Base-by-base conservation (phyloP, 257 asterid species). In the Handroanthus guayacan region DNA sequence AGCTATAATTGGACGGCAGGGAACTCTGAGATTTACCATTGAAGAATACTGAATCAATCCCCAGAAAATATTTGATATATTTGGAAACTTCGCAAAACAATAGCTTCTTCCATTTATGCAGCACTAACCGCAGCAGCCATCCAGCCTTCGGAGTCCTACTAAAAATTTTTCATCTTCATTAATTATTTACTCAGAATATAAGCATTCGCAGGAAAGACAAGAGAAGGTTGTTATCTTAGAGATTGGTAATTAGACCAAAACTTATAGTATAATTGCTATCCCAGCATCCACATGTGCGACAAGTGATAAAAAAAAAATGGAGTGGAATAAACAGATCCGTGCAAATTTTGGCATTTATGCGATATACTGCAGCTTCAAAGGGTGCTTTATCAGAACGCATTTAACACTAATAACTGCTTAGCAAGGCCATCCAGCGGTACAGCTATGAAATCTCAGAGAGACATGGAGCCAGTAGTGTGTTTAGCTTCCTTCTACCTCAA, bases 51-150 rank as follows among this genome's bases (percentile, higher is more conserved):
- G 54, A 55, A 72, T 89, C 92, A 88, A 84, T 87, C 90, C 79
- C 94, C 97, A 69, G 74, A 69, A 81, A 89, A 87, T 51, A 82
- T 75, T 79, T 81, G 86, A 82, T 80, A 81, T 66, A 80, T 75
- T 65, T 78, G 58, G 79, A 83, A 74, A 69, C 38, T 71, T 75
- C 72, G 75, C 67, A 73, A 25, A 79, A 67, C 79, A 74, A 84
- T 51, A 75, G 60, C 41, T 69, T 81, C 86, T 63, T 85, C 96
- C 99, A 92, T 92, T 83, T 86, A 92, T 75, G 84, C 90, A 78
- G 77, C 81, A 76, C 78, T 80, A 72, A 71, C 79, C 82, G 78
- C 74, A 67, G 78, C 51, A 84, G 91, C 95, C 92, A 87, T 88
- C 80, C 67, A 81, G 84, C 79, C 69, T 67, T 52, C 72, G 66